Percentiles rank a stretch among this genome's conserved stretches.
phyloP scores from a whole-genome alignment of 2,329 filamentous ascomycete genomes.

The Colletotrichum horii region DNA sequence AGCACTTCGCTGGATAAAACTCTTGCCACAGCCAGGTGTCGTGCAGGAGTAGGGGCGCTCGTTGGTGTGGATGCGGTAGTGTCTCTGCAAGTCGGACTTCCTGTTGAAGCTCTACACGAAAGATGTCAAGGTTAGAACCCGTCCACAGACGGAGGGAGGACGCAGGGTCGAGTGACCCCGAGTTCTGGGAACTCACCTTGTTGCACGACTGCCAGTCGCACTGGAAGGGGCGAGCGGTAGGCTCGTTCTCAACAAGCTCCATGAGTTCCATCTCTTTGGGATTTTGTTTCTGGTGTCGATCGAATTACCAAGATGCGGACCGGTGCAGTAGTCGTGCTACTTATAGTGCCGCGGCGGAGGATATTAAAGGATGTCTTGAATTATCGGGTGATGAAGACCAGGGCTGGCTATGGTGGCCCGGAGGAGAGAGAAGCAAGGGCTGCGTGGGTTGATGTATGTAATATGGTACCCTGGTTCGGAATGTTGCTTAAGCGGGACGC shows the following conservation, averaged over 20 bases:
- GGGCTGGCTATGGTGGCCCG: background rate
- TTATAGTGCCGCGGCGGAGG: constrained; percentile 5
- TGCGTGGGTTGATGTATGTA: constrained; percentile 8
- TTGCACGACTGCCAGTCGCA: constrained; percentile 68
- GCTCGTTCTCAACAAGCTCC: constrained; percentile 69
- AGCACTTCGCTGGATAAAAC: constrained; percentile 74
- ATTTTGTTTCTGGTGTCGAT: constrained; percentile 27
- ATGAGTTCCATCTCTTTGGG: constrained; percentile 63
- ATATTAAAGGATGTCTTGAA: constrained; percentile 15
- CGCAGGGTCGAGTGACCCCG: background rate
- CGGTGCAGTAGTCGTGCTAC: constrained; percentile 17
- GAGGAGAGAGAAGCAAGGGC: constrained; percentile 12
- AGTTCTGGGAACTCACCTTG: constrained; percentile 52
- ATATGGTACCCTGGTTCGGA: constrained; percentile 14
- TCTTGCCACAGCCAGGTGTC: constrained; percentile 67
- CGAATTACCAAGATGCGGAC: constrained; percentile 35
- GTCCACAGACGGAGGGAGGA: background rate
- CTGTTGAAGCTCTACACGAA: constrained; percentile 70
- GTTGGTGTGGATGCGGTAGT: constrained; percentile 75
- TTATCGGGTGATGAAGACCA: constrained; percentile 12
- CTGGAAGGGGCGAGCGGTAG: constrained; percentile 65
- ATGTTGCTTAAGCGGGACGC: constrained; percentile 15
- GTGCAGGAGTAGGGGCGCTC: constrained; percentile 70
- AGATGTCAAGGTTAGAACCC: constrained; percentile 21
- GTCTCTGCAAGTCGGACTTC: constrained; percentile 73